Conservation (phyloP, 2,329 filamentous ascomycete genomes). For the Esteya vermicola region DNA sequence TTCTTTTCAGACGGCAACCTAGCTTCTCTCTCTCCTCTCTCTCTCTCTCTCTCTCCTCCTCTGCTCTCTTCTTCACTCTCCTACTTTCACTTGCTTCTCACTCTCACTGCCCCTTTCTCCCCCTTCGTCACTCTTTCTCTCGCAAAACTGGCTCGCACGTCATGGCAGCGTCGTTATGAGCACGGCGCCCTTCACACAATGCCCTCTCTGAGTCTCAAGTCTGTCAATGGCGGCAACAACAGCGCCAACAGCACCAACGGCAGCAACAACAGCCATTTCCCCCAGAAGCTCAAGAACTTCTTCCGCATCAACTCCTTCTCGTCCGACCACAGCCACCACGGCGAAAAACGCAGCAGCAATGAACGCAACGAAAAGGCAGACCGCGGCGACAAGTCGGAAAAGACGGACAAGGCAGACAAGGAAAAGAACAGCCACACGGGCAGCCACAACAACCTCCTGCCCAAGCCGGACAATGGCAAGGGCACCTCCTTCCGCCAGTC, state of each 20-base stretch:
- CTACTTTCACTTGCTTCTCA: neutral
- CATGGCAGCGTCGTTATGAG: constrained; percentile 13
- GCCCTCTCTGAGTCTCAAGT: constrained; percentile 31
- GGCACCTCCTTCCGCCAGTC: constrained; percentile 60
- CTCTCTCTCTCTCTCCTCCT: neutral
- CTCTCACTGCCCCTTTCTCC: neutral
- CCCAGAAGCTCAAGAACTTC: constrained; percentile 56
- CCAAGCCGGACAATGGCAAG: constrained; percentile 49
- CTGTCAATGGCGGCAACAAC: constrained; percentile 24
- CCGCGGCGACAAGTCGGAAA: neutral
- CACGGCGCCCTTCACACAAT: constrained; percentile 10
- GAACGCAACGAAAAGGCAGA: neutral
- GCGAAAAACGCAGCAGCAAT: constrained; percentile 1
- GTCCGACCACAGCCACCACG: constrained; percentile 13
- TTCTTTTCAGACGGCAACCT: no score
- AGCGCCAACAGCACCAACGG: constrained; percentile 27
- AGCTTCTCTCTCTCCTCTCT: neutral
- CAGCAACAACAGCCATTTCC: constrained; percentile 44
- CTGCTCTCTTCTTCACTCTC: constrained; percentile 1
- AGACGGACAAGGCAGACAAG: constrained; percentile 2
- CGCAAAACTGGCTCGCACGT: constrained; percentile 9
- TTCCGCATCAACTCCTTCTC: constrained; percentile 44
- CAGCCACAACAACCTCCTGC: constrained; percentile 9
- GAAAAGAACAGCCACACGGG: neutral
- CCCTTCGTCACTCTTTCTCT: neutral